Evolutionary conservation across 192 early-diverging fungal species (phyloP), one percentile per base, ranked within the genome.

Genomic region (Gonapodya prolifera): DNA sequence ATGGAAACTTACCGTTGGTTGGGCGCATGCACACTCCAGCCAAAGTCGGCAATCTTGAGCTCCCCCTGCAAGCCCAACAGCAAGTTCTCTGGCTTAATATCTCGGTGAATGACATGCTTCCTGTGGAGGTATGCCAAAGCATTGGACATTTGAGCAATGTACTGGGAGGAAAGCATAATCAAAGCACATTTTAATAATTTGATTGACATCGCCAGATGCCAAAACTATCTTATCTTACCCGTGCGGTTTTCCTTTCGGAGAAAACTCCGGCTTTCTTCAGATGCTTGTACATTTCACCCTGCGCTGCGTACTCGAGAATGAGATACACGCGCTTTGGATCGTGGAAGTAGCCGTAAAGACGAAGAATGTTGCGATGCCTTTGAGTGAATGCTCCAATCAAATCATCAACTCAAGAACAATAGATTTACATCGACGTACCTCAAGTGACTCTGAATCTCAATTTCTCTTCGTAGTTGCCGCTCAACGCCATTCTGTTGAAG

Each of bases 21-120:
- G 18, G 90, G 91, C 33, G 94, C 89, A 79, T 95, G 93, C 13
- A 98, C 95, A 0, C 93, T 94, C 96, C 96, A 98, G 0, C 96
- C 96, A 87, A 98, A 98, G 85, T 98, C 96, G 17, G 90, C 93
- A 81, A 98, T 96, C 78, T 97, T 97, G 45, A 98, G 85, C 77
- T 96, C 93, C 33, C 94, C 96, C 32, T 92, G 85, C 23, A 89
- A 78, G n/a, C 92, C 94, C 30, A 98, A 81, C 76, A 98, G 81
- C 76, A 98, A 79, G 75, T 98, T 98, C 79, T 97, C 96, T 30
- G 96, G 96, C 83, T 98, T 98, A 78, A 98, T 95, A 78, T 98
- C 96, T 70, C 96, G 85, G 78, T 98, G 96, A 79, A 98, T 97
- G 17, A 98, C 92, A 78, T 94, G 84, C 77, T 96, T 95, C 70